Percentiles rank a stretch among this genome's conserved stretches.
Evolutionary conservation across 1,284 basidiomycete genomes (phyloP).

Genomic region (Rhodotorula glutinis): DNA sequence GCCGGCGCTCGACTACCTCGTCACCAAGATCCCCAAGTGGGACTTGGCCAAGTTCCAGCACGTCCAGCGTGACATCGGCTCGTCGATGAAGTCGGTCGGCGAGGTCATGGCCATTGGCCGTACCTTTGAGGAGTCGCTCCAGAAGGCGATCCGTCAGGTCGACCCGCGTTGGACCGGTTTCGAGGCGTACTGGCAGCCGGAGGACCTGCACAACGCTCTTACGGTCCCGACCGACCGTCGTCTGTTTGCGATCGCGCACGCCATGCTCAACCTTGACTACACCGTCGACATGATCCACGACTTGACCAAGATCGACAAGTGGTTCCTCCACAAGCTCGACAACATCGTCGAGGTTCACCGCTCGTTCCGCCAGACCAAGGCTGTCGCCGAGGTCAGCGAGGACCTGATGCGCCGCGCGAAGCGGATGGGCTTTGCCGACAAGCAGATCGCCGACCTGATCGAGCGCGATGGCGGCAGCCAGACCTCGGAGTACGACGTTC

Average conservation of each 20-base stretch:
- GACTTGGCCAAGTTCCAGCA: constrained; percentile 97
- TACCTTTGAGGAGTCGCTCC: constrained; percentile 97
- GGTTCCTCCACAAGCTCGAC: constrained; percentile 98
- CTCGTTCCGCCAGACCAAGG: constrained; percentile 42
- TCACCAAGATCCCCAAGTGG: constrained; percentile 99
- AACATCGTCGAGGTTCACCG: constrained; percentile 88
- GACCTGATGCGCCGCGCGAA: constrained; percentile 78
- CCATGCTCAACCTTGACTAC: constrained; percentile 92
- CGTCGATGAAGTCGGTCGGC: constrained; percentile 98
- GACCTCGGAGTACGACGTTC: constrained; percentile 69
- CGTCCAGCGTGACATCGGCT: constrained; percentile 92
- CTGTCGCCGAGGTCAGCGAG: constrained; percentile 58
- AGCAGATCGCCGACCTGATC: constrained; percentile 75
- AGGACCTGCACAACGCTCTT: constrained; percentile 78
- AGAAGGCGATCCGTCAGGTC: constrained; percentile 97
- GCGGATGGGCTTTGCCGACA: constrained; percentile 94
- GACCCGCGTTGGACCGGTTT: constrained; percentile 75
- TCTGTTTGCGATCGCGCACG: constrained; percentile 94
- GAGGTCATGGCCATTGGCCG: constrained; percentile 99
- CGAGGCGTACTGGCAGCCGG: constrained; percentile 68
- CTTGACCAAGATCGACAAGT: constrained; percentile 97
- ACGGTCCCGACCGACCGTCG: constrained; percentile 78
- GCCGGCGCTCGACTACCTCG: constrained; percentile 98
- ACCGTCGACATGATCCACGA: constrained; percentile 85
- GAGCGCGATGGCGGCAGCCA: constrained; percentile 57